Evolutionary conservation across 768 basidiomycete species (phyloP).

Genomic region (Pilatotrama ljubarskyi): DNA sequence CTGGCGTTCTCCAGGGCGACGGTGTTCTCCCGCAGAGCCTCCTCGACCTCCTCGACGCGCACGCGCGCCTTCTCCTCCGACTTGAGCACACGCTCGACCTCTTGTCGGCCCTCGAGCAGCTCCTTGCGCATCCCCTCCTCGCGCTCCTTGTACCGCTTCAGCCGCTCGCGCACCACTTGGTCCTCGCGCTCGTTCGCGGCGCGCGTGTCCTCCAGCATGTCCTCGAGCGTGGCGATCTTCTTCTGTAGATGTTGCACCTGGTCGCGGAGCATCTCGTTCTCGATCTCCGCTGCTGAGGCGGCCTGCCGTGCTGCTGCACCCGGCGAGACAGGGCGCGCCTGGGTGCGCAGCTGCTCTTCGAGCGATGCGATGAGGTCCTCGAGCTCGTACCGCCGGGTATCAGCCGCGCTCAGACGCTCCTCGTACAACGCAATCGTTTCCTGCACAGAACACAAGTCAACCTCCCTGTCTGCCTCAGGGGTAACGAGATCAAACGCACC

Average conservation of each 20-base stretch:
- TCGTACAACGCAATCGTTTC: conserved; percentile 96
- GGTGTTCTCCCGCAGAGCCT: conserved; percentile 84
- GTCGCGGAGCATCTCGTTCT: conserved; percentile 89
- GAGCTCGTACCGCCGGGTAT: conserved; percentile 74
- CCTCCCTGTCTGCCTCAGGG: neutral
- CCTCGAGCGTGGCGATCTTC: conserved; percentile 76
- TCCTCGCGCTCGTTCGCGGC: conserved; percentile 77
- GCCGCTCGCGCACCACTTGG: conserved; percentile 54
- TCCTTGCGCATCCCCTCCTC: conserved; percentile 74
- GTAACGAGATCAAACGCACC: conserved; percentile 44
- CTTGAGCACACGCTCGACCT: conserved; percentile 62
- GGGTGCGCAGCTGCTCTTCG: conserved; percentile 48
- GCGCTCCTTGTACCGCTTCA: conserved; percentile 70
- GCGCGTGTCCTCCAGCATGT: conserved; percentile 77
- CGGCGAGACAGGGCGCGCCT: conserved; percentile 37
- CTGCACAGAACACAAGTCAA: conserved; percentile 39
- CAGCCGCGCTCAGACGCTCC: conserved; percentile 72
- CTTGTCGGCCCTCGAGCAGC: conserved; percentile 60
- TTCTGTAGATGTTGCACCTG: conserved; percentile 87
- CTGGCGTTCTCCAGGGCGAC: conserved; percentile 85
- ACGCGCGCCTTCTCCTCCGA: conserved; percentile 61
- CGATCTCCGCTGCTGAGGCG: conserved; percentile 82
- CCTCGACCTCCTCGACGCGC: conserved; percentile 84
- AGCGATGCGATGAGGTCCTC: conserved; percentile 63
- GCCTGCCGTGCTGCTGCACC: conserved; percentile 40